phyloP scores from a whole-genome alignment of 1,139 yeast genomes.

The Ogataea hybrid region DNA sequence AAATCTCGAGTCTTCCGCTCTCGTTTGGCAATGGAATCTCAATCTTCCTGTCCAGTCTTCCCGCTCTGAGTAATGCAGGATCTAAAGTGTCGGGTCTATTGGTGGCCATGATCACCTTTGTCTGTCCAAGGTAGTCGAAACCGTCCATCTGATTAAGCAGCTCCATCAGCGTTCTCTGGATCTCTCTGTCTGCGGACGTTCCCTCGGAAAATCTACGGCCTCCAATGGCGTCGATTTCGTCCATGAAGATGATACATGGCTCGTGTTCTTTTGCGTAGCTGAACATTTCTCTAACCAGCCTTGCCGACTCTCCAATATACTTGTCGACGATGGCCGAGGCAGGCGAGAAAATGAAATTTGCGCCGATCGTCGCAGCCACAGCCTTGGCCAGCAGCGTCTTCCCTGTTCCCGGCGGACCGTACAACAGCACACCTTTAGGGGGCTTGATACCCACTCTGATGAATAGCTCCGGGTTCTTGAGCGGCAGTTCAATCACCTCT shows the following conservation, averaged over 20 bases:
- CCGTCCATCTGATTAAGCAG: constrained; percentile 98
- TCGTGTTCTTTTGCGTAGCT: constrained; percentile 98
- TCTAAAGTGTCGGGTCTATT: constrained; percentile 98
- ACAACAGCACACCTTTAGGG: constrained; percentile 94
- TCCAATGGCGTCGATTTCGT: constrained; percentile 99
- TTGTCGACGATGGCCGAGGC: constrained; percentile 98
- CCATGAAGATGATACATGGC: constrained; percentile 99
- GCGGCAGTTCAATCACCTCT: constrained; percentile 96
- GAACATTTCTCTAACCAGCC: constrained; percentile 97
- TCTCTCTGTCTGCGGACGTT: constrained; percentile 98
- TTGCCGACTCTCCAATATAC: constrained; percentile 97
- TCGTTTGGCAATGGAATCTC: constrained; percentile 97
- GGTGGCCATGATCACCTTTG: constrained; percentile 98
- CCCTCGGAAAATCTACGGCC: constrained; percentile 98
- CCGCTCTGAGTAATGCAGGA: constrained; percentile 98
- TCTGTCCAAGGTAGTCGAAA: constrained; percentile 94
- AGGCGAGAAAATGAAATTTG: constrained; percentile 95
- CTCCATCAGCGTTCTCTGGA: constrained; percentile 98
- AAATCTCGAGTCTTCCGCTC: constrained; percentile 90
- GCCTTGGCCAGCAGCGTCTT: constrained; percentile 95
- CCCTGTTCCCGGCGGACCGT: constrained; percentile 99
- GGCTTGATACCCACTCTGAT: constrained; percentile 96
- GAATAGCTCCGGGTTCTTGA: constrained; percentile 95
- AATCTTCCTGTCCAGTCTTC: constrained; percentile 95
- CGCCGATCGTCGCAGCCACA: constrained; percentile 98